A percentile compares a stretch with the other conserved stretches of the same genome.
Evolutionary conservation across 305 asterid genomes (phyloP).

Genomic region (Solanum hybrid): DNA sequence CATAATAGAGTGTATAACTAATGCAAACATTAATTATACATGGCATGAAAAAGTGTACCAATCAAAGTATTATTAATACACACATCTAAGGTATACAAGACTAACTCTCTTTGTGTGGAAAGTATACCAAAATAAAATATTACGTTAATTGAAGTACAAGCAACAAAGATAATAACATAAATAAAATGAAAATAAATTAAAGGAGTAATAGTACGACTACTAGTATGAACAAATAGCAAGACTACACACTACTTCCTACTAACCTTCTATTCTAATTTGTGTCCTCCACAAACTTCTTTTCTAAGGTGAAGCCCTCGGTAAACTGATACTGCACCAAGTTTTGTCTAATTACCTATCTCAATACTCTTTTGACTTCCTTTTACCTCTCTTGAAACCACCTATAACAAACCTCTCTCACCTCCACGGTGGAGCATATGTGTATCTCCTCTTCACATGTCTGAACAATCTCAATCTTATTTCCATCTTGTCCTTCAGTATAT

Average conservation of each 20-base stretch:
- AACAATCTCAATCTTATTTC: too few relatives aligned
- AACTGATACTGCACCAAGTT: rapidly evolving
- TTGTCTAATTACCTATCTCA: background rate
- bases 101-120: background rate
- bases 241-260: background rate
- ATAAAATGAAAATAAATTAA: too few relatives aligned
- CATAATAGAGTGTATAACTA: too few relatives aligned
- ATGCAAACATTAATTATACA: too few relatives aligned
- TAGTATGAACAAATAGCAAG: background rate
- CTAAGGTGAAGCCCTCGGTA: rapidly evolving
- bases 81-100: background rate
- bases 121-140: background rate
- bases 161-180: too few relatives aligned
- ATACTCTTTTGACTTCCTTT: background rate
- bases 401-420: background rate
- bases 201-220: background rate
- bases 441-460: background rate
- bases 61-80: too few relatives aligned
- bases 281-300: background rate
- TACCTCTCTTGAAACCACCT: background rate
- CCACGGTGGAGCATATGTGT: background rate
- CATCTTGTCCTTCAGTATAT: background rate
- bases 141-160: background rate
- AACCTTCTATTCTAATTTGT: background rate
- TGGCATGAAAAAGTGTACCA: too few relatives aligned